Conservation (phyloP, 2,329 filamentous ascomycete genomes). For the Fusarium illudens region DNA sequence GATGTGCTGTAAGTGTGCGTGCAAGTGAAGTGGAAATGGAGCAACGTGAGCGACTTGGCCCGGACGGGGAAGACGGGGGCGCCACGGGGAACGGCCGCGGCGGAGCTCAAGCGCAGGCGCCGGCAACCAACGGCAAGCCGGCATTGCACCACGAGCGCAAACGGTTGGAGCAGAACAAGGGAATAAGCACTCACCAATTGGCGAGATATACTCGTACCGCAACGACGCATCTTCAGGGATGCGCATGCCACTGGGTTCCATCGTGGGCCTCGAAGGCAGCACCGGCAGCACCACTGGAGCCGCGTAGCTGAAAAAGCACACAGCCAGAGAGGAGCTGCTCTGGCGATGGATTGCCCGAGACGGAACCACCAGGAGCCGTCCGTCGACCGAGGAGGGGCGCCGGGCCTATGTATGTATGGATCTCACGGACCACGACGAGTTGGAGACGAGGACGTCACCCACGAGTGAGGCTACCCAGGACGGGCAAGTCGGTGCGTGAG, state of each 20-base stretch:
- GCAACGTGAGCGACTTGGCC: conserved; percentile 30
- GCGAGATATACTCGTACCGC: conserved; percentile 57
- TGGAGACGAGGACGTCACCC: conserved; percentile 13
- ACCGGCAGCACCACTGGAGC: conserved; percentile 32
- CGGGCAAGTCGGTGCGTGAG: conserved; percentile 42
- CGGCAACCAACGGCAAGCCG: conserved; percentile 56
- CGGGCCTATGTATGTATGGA: conserved; percentile 8
- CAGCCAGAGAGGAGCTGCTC: conserved; percentile 18
- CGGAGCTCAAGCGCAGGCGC: conserved; percentile 39
- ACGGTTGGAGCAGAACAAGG: conserved; percentile 50
- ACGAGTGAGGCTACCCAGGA: conserved; percentile 37
- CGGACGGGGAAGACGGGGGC: conserved; percentile 39
- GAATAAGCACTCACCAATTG: conserved; percentile 62
- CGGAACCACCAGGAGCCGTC: conserved; percentile 17
- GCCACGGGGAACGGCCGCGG: conserved; percentile 39
- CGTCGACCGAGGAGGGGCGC: conserved; percentile 23
- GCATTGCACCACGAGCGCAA: conserved; percentile 57
- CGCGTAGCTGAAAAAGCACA: conserved; percentile 25
- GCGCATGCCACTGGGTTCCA: conserved; percentile 54
- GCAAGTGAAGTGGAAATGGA: conserved; percentile 8
- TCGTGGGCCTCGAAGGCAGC: conserved; percentile 38
- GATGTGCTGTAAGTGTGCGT: conserved; percentile 14
- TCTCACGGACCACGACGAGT: conserved; percentile 19
- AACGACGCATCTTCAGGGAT: conserved; percentile 57
- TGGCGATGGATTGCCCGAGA: conserved; percentile 25